Percentiles rank a stretch among this genome's conserved stretches.
Conservation (phyloP, 225 moss, liverwort and hornwort genomes). For the Anthoceros angustus region DNA sequence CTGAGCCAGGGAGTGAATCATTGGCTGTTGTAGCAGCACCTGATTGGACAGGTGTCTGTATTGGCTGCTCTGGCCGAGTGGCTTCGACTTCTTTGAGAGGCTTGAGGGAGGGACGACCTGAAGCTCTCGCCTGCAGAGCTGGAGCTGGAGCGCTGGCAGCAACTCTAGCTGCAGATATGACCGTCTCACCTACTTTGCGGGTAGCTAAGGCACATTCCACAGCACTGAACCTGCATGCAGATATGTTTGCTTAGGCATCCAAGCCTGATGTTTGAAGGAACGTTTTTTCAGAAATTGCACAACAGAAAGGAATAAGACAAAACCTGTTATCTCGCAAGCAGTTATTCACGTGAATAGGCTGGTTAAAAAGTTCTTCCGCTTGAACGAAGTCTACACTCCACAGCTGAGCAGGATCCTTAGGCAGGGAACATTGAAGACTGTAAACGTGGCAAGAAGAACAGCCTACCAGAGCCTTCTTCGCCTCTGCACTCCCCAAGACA, state of each 20-base stretch:
- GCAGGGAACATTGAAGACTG: slow-evolving; percentile 77
- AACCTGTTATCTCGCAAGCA: slow-evolving; percentile 95
- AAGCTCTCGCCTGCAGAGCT: slow-evolving; percentile 4
- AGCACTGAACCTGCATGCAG: slow-evolving; percentile 67
- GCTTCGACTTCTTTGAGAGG: too few species aligned
- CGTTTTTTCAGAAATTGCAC: not conserved
- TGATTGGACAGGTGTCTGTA: too few species aligned
- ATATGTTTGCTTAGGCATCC: not conserved
- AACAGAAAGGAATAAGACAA: not conserved
- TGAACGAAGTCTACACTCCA: slow-evolving; percentile 78
- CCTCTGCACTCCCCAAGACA: slow-evolving; percentile 28
- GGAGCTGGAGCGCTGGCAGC: slow-evolving; percentile 23
- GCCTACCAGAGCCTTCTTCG: slow-evolving; percentile 39
- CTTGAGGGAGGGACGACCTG: too few species aligned
- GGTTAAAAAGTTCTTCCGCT: slow-evolving; percentile 69
- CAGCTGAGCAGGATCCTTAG: slow-evolving; percentile 79
- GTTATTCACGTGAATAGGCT: slow-evolving; percentile 57
- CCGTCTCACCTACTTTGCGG: slow-evolving; percentile 38
- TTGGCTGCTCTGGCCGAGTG: too few species aligned
- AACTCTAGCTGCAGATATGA: slow-evolving; percentile 22
- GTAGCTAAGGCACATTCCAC: slow-evolving; percentile 53
- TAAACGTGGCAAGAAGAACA: slow-evolving; percentile 79
- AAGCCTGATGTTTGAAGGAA: slow-evolving; percentile 5
- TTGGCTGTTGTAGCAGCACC: too few species aligned
- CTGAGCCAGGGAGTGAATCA: slow-evolving; percentile 9